Percentiles rank a stretch among this genome's conserved stretches.
phyloP scores from a whole-genome alignment of 2,329 filamentous ascomycete genomes.

The Ascochyta koolunga region DNA sequence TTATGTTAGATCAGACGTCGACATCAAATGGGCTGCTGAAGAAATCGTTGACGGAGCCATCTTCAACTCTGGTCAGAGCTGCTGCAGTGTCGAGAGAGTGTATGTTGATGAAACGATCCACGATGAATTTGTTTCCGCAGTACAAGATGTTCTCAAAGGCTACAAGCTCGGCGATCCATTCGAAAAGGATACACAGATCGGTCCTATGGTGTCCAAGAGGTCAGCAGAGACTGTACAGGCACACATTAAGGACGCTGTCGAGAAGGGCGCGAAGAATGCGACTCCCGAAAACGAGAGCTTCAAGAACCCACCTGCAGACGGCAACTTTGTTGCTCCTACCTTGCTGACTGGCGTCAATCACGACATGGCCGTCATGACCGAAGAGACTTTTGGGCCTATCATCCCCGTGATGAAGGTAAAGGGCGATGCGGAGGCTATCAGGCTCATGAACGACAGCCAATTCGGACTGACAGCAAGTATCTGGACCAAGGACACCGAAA shows the following conservation, averaged over 20 bases:
- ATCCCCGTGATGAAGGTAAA: constrained; percentile 89
- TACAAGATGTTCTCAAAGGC: constrained; percentile 75
- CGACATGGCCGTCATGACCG: constrained; percentile 84
- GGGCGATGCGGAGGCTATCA: constrained; percentile 78
- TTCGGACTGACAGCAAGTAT: constrained; percentile 96
- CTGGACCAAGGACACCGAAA: constrained; percentile 86
- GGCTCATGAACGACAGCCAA: constrained; percentile 91
- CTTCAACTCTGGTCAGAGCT: constrained; percentile 98
- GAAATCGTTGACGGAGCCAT: constrained; percentile 96
- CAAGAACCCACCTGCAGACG: constrained; percentile 71
- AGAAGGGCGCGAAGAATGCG: constrained; percentile 80
- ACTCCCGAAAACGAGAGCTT: constrained; percentile 86
- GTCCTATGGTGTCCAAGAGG: constrained; percentile 83
- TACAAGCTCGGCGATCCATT: constrained; percentile 91
- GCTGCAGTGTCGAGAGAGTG: constrained; percentile 88
- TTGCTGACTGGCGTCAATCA: constrained; percentile 81
- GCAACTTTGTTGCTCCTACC: constrained; percentile 88
- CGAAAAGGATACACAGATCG: constrained; percentile 78
- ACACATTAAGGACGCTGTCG: constrained; percentile 81
- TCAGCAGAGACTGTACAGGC: constrained; percentile 77
- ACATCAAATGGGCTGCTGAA: constrained; percentile 87
- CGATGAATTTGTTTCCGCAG: constrained; percentile 78
- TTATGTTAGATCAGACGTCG: constrained; percentile 84
- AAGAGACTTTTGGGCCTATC: constrained; percentile 94
- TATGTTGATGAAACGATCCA: constrained; percentile 88